Evolutionary conservation across 768 basidiomycete species (phyloP).

Genomic region (Kwoniella dejecticola): DNA sequence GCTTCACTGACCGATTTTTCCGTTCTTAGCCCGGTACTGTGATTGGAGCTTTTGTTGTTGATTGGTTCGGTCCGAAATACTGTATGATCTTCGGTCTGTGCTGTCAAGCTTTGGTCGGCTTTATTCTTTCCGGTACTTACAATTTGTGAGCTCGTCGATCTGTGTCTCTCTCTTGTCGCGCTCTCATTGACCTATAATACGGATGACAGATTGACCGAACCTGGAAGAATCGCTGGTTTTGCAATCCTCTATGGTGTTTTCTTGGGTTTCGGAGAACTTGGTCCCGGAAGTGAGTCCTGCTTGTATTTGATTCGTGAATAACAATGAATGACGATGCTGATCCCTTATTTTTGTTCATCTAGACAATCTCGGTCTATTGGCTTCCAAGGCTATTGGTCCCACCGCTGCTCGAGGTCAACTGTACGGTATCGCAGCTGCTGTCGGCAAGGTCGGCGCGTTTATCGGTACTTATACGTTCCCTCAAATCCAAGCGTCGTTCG

Average conservation of each 20-base stretch:
- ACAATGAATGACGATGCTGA: too few species aligned
- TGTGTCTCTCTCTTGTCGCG: not conserved
- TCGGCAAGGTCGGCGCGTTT: constrained; percentile 60
- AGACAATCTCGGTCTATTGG: constrained; percentile 80
- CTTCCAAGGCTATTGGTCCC: constrained; percentile 74
- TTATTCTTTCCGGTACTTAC: constrained; percentile 87
- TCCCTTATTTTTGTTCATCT: not conserved
- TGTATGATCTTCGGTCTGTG: constrained; percentile 58
- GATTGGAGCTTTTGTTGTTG: constrained; percentile 55
- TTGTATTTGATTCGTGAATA: too few species aligned
- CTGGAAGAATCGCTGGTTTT: constrained; percentile 57
- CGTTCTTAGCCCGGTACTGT: constrained; percentile 58
- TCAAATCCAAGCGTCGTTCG: constrained; percentile 44
- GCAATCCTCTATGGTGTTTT: constrained; percentile 85
- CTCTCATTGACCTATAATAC: not conserved
- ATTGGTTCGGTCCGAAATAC: constrained; percentile 51
- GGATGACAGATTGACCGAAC: constrained; percentile 11
- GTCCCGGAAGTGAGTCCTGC: constrained; percentile 31
- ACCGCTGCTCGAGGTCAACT: constrained; percentile 63
- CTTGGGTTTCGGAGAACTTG: constrained; percentile 68
- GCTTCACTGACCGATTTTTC: too few species aligned
- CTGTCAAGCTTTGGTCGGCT: constrained; percentile 59
- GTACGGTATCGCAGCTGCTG: constrained; percentile 81
- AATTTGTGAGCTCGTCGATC: constrained; percentile 29
- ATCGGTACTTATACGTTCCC: constrained; percentile 55